Evolutionary conservation across 306 rosid genomes (phyloP).

Genomic region (Begonia peltatifolia): DNA sequence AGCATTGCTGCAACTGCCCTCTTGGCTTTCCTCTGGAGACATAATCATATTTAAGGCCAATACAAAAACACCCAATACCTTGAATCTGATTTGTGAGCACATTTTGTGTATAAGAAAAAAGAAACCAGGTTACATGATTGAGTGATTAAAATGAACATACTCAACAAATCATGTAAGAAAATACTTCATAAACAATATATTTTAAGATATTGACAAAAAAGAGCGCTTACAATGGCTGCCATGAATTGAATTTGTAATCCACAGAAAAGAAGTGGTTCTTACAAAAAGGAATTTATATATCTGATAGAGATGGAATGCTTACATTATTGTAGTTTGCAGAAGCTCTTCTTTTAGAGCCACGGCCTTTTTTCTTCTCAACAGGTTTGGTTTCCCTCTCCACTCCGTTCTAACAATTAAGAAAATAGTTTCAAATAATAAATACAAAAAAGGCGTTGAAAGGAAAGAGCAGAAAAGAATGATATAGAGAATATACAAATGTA

Average conservation of each 20-base stretch:
- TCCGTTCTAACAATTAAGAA: slow-evolving; percentile 29
- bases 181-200: no score
- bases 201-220: no score
- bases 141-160: no score
- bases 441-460: background rate
- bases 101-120: no score
- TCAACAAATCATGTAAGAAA: no score
- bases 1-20: slow-evolving; percentile 94
- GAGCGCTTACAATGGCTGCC: no score
- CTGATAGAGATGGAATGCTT: slow-evolving; percentile 12
- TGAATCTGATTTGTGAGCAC: no score
- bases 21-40: slow-evolving; percentile 55
- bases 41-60: background rate
- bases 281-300: background rate
- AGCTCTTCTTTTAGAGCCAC: slow-evolving; percentile 61
- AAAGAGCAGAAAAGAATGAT: slow-evolving; percentile 7
- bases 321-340: slow-evolving; percentile 49
- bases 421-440: slow-evolving; percentile 3
- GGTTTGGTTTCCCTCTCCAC: slow-evolving; percentile 31
- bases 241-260: no score
- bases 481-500: slow-evolving; percentile 27
- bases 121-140: no score
- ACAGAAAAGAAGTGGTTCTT: no score
- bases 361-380: slow-evolving; percentile 34
- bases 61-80: no score